Percentiles rank a stretch among this genome's conserved stretches.
Evolutionary conservation across 495 filamentous ascomycete genomes (phyloP).

Genomic region (Penicillium chermesinum): DNA sequence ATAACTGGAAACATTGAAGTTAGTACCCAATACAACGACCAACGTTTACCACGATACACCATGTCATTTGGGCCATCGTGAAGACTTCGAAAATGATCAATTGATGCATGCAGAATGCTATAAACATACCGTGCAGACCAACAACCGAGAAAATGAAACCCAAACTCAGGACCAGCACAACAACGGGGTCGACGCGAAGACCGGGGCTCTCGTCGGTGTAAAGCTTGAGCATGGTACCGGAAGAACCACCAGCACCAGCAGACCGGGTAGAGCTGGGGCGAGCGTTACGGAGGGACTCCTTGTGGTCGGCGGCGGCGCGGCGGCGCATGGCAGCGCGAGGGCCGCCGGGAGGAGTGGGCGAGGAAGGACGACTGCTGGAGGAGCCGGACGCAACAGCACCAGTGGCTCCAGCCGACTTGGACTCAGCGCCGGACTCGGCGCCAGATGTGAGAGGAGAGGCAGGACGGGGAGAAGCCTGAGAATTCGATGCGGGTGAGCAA

Average conservation of each 20-base stretch:
- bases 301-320: conserved; percentile 90
- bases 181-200: conserved; percentile 93
- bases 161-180: conserved; percentile 87
- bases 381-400: conserved; percentile 57
- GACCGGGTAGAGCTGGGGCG: conserved; percentile 85
- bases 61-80: too few species aligned
- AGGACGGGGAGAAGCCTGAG: conserved; percentile 44
- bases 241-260: conserved; percentile 91
- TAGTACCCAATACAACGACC: neutral
- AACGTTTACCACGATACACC: too few species aligned
- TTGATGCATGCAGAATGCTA: too few species aligned
- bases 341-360: conserved; percentile 87
- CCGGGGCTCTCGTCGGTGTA: conserved; percentile 98
- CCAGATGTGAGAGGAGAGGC: conserved; percentile 46
- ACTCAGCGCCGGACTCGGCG: conserved; percentile 45
- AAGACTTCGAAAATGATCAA: too few species aligned
- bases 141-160: conserved; percentile 99
- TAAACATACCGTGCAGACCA: conserved; percentile 84
- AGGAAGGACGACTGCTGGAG: conserved; percentile 69
- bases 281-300: conserved; percentile 87
- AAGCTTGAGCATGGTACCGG: conserved; percentile 97
- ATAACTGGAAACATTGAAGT: conserved; percentile 58
- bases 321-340: conserved; percentile 91
- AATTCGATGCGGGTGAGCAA: conserved; percentile 1
- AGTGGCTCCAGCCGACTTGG: conserved; percentile 62